Percentiles rank a stretch among this genome's conserved stretches.
These are phyloP conservation scores for Blastomyces percursus DNA, from an alignment of 2,329 filamentous ascomycete genomes.

Conservation along the genomic window DNA sequence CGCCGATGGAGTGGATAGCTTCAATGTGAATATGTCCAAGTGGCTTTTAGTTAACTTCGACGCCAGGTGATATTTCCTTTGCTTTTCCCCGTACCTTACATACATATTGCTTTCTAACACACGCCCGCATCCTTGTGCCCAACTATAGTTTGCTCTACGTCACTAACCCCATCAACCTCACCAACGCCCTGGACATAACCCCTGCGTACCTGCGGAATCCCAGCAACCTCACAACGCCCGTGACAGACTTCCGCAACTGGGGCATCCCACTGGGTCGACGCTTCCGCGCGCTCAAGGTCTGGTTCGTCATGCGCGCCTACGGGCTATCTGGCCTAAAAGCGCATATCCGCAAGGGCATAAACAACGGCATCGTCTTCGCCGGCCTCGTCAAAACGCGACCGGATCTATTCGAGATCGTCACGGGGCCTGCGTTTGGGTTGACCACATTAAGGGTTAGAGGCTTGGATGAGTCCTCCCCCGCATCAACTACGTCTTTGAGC, in stretches of 20 bases:
- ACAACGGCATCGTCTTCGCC: conserved; percentile 60
- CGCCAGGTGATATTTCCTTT: conserved; percentile 33
- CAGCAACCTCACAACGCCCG: conserved; percentile 68
- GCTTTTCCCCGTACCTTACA: too few relatives aligned
- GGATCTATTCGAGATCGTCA: conserved; percentile 67
- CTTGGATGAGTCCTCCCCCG: conserved; percentile 26
- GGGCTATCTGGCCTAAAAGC: conserved; percentile 63
- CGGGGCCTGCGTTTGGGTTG: conserved; percentile 64
- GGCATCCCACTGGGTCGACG: conserved; percentile 84
- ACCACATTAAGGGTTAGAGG: conserved; percentile 57
- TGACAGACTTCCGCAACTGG: conserved; percentile 96
- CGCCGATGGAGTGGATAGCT: conserved; percentile 60
- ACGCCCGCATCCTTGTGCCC: not conserved
- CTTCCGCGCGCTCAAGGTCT: conserved; percentile 83
- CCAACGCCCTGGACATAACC: conserved; percentile 64
- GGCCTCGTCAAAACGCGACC: conserved; percentile 44
- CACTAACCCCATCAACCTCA: conserved; percentile 62
- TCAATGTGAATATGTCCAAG: conserved; percentile 96
- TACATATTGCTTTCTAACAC: too few relatives aligned
- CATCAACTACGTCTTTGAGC: not conserved
- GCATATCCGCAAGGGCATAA: conserved; percentile 60
- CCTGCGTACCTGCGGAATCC: conserved; percentile 74
- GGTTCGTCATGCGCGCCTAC: conserved; percentile 83
- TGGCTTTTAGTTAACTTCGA: conserved; percentile 95
- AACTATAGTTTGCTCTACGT: conserved; percentile 64